A percentile compares a stretch with the other conserved stretches of the same genome.
These are phyloP conservation scores for Stenogyne calaminthoides DNA, from an alignment of 305 asterid genomes.

Conservation along the genomic window DNA sequence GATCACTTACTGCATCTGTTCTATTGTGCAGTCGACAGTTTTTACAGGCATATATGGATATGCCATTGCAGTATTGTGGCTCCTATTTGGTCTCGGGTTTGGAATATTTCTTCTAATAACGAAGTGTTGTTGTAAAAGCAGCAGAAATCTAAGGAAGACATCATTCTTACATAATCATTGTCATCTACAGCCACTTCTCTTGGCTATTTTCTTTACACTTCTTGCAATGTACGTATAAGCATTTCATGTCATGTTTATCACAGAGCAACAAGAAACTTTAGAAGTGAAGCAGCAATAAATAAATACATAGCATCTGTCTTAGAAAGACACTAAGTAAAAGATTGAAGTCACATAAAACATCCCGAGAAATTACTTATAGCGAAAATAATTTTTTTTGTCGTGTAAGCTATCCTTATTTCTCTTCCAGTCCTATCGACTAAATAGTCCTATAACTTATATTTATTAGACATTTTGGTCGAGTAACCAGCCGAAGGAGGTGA, in stretches of 20 bases:
- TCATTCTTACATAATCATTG: slow-evolving; percentile 37
- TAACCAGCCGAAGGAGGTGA: neutral
- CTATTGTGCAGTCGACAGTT: slow-evolving; percentile 57
- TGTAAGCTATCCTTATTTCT: neutral
- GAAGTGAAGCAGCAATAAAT: slow-evolving; percentile 1
- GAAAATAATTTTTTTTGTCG: neutral
- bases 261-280: neutral
- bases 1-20: neutral
- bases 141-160: slow-evolving; percentile 40
- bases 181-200: slow-evolving; percentile 42
- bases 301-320: neutral
- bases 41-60: slow-evolving; percentile 68
- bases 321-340: neutral
- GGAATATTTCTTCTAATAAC: slow-evolving; percentile 47
- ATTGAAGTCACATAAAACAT: neutral
- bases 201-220: slow-evolving; percentile 51
- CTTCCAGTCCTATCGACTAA: neutral
- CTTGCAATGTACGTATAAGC: slow-evolving; percentile 55
- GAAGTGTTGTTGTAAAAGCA: slow-evolving; percentile 33
- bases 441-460: neutral
- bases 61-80: slow-evolving; percentile 57
- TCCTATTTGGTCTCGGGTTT: slow-evolving; percentile 55
- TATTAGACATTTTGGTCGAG: neutral
- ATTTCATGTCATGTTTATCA: neutral
- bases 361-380: neutral